Base-by-base conservation (phyloP, 2,329 filamentous ascomycete genomes). In the Colletotrichum gloeosporioides region DNA sequence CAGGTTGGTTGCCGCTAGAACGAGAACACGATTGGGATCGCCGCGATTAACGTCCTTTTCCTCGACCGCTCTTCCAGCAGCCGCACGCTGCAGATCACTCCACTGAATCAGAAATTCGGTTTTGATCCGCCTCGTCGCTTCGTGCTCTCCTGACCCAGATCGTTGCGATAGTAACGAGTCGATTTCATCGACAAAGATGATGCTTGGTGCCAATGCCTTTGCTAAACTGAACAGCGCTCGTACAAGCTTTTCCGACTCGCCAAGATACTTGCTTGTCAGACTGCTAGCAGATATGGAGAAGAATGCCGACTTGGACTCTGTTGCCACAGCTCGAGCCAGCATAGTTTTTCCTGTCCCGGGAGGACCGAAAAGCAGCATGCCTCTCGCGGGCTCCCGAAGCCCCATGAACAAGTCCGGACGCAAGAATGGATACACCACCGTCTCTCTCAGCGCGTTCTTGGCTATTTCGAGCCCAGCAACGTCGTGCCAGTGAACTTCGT, bases 281-380 rank as follows among this genome's bases (percentile, higher is more conserved):
- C 95, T 98, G 82, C 95, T 98, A 18, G 97, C 96, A 7, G 96
- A 98, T 72, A 99, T 98, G 16, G 96, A 98, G 86, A 99, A 99
- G 85, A 99, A 99, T 0, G 98, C 98, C 13, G 95, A 98, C 80
- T 93, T 94, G 3, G 95, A 98, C 84, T 99, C 97, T 0, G 97
- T 99, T 2, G 97, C 97, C 1, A 99, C 96, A 10, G 95, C 96
- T 78, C 97, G 92, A 12, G 97, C 97, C 49, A 99, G 88, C 97
- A 99, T 99, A 0, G 97, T 99, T 85, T 99, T 99, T 69, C 97
- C 97, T 0, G 97, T 99, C n/a, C 97, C 97, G 0, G 97, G 97
- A 2, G 97, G 97, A 0, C 97, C 97, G 82, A 99, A 99, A 2
- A 99, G 89, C 2, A 99, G 89, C 95, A 99, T 99, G 8, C 97